phyloP scores from a whole-genome alignment of 2,329 filamentous ascomycete genomes.

The Colletotrichum chlorophyti region DNA sequence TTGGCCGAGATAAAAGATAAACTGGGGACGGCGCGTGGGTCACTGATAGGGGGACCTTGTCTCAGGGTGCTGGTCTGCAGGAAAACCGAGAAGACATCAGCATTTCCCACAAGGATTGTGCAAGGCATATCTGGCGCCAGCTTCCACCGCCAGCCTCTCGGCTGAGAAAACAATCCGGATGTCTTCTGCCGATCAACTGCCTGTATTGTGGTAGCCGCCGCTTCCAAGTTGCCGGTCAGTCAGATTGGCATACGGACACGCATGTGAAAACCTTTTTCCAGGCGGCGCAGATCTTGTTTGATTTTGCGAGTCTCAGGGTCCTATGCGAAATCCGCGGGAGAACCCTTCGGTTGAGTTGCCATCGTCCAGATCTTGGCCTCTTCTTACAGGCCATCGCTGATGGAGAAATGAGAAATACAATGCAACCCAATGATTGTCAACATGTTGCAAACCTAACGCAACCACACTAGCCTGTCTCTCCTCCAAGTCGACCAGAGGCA shows the following conservation, averaged over 20 bases:
- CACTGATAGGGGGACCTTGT: conserved; percentile 26
- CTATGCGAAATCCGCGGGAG: too few species aligned
- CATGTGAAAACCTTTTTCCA: conserved; percentile 24
- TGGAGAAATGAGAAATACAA: too few species aligned
- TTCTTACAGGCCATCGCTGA: too few species aligned
- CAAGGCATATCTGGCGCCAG: conserved; percentile 2
- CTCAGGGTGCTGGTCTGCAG: conserved; percentile 16
- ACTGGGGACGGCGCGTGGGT: conserved; percentile 26
- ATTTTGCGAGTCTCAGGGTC: background rate
- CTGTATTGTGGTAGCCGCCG: background rate
- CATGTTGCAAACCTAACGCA: conserved; percentile 16
- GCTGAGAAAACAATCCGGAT: conserved; percentile 13
- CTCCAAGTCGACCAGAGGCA: conserved; percentile 1
- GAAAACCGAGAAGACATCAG: too few species aligned
- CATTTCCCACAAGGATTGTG: conserved; percentile 7
- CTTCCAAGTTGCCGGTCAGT: conserved; percentile 11
- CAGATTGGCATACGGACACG: conserved; percentile 18
- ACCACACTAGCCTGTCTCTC: too few species aligned
- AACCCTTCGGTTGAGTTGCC: background rate
- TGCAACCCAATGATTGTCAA: background rate
- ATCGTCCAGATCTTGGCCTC: background rate
- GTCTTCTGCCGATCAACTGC: conserved; percentile 23
- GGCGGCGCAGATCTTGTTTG: too few species aligned
- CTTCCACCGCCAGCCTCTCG: background rate
- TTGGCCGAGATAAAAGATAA: conserved; percentile 26